These are phyloP conservation scores for Solanum phureja DNA, from an alignment of 257 asterid genomes.

Conservation along the genomic window DNA sequence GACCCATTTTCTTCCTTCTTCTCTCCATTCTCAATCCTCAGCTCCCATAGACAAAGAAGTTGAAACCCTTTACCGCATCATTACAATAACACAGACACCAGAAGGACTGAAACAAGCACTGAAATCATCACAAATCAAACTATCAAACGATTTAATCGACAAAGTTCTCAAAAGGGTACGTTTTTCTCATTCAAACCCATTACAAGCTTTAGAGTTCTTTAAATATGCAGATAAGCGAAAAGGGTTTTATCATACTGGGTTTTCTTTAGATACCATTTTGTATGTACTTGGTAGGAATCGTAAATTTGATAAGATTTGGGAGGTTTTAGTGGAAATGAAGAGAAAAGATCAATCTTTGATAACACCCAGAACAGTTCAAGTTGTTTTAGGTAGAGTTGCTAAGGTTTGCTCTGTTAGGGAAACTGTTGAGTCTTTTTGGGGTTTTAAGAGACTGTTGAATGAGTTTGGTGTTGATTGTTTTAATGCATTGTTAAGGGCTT, in stretches of 20 bases:
- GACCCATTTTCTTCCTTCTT: neutral
- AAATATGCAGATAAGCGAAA: constrained; percentile 30
- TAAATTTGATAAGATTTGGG: constrained; percentile 60
- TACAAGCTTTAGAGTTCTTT: constrained; percentile 57
- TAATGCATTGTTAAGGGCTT: constrained; percentile 69
- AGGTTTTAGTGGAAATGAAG: constrained; percentile 51
- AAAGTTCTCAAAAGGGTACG: constrained; percentile 70
- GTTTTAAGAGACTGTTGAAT: constrained; percentile 44
- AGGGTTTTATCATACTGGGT: constrained; percentile 56
- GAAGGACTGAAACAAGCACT: constrained; percentile 40
- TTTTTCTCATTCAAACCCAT: constrained; percentile 76
- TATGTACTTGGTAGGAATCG: constrained; percentile 73
- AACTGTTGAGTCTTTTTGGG: constrained; percentile 63
- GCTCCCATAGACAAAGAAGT: constrained; percentile 26
- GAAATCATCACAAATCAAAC: constrained; percentile 32
- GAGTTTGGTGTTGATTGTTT: constrained; percentile 55
- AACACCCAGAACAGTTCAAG: constrained; percentile 68
- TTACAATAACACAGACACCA: constrained; percentile 47
- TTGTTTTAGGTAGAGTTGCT: constrained; percentile 74
- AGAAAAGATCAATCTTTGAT: constrained; percentile 52
- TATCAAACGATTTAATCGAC: constrained; percentile 60
- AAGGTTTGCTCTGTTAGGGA: constrained; percentile 79
- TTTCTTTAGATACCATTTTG: constrained; percentile 63
- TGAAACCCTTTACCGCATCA: constrained; percentile 37
- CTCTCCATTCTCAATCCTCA: constrained; percentile 2